Evolutionary conservation across 169 alveolate species (phyloP), one percentile per base, ranked within the genome.

Genomic region (Plasmodium vinckei): DNA sequence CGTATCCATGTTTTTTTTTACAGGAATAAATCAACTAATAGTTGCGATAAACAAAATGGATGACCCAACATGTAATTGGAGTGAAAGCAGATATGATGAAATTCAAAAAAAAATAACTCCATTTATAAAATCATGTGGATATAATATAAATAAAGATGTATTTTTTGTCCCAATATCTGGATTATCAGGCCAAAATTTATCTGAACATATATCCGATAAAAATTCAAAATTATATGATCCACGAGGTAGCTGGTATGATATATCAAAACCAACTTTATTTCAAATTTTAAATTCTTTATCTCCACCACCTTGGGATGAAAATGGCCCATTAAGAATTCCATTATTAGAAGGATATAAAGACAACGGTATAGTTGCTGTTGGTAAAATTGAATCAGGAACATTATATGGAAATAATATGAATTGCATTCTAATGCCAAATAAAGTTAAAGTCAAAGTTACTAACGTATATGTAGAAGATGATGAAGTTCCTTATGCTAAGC

Each of bases 31-130:
- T 84, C 98, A 98, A 79, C 94, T 99, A 51, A 97, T 98, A 5
- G 99, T 98, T 39, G 98, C 99, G 47, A 97, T 99, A 23, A 98
- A 98, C 93, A 99, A 99, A 92, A 99, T 99, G 99, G 99, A 99
- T 94, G 99, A 97, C 56, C 99, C 98, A 19, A 95, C 99, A 61
- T 95, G 98, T 92, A 91, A 97, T 88, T 95, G 99, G 99, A 94
- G 97, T 92, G 97, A 98, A 93, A 96, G 92, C 10, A 93, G 99
- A 77, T 97, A 87, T 69, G 94, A 92, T 23, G 93, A 92, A 42
- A 96, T 98, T 15, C 95, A 90, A 15, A 94, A 94, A 44, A 96
- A 94, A 87, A 88, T 98, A 9, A 93, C 94, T 0, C 98, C 99
- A 1, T 98, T 95, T 94, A 93, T 97, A 51, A 94, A 96, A 87